Conservation (phyloP, 441 rosid species). For the Populus trichocarpa region DNA sequence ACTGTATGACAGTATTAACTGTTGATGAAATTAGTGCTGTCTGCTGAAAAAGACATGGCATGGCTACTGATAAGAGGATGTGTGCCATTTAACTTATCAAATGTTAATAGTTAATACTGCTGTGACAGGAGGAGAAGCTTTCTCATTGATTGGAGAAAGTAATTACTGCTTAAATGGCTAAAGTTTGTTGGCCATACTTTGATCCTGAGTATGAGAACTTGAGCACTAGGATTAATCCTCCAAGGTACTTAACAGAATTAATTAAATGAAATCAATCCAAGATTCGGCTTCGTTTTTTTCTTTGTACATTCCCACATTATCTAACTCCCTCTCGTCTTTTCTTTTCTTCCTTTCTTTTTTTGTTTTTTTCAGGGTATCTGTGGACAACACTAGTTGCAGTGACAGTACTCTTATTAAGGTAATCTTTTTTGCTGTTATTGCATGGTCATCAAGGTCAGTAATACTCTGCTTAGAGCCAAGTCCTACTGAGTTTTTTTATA, state of each 20-base stretch:
- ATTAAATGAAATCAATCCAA: constrained; percentile 18
- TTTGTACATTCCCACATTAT: neutral
- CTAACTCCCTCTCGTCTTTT: neutral
- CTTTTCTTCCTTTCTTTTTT: neutral
- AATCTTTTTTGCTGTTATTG: neutral
- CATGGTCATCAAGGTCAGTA: neutral
- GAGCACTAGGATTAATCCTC: constrained; percentile 79
- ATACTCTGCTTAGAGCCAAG: no score
- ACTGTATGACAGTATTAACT: neutral
- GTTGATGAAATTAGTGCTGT: neutral
- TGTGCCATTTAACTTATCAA: neutral
- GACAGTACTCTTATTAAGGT: constrained; percentile 79
- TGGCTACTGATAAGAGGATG: neutral
- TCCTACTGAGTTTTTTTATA: neutral
- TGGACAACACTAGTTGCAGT: constrained; percentile 65
- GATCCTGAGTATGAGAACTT: constrained; percentile 94
- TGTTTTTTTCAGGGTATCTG: constrained; percentile 58
- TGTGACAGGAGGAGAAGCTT: constrained; percentile 3
- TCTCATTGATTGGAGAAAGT: constrained; percentile 3
- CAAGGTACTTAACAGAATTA: constrained; percentile 15
- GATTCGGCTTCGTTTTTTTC: constrained; percentile 26
- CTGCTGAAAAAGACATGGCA: neutral
- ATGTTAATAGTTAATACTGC: constrained; percentile 1
- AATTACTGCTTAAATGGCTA: constrained; percentile 47
- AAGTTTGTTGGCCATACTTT: constrained; percentile 83